Percentiles rank a stretch among this genome's conserved stretches.
Evolutionary conservation across 2,329 filamentous ascomycete species (phyloP).

Genomic region (Blastomyces parvus): DNA sequence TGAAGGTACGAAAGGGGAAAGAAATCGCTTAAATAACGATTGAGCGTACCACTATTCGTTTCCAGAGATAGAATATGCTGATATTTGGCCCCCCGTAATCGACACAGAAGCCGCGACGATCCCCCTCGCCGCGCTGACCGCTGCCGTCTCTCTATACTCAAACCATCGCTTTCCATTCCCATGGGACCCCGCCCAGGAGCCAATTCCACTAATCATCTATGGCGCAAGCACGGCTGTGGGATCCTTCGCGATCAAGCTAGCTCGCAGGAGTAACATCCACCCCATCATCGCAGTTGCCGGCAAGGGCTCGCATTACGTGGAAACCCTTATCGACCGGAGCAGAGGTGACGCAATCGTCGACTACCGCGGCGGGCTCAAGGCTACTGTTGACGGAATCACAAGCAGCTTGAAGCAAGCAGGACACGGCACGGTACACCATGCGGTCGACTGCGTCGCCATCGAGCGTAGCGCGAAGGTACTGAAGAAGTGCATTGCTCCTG

Average conservation of each 20-base stretch:
- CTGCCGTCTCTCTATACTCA: slow-evolving; percentile 43
- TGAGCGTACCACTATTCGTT: not conserved
- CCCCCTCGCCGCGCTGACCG: slow-evolving; percentile 47
- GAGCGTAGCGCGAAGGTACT: slow-evolving; percentile 42
- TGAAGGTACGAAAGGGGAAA: slow-evolving; percentile 33
- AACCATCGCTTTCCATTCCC: slow-evolving; percentile 42
- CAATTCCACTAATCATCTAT: slow-evolving; percentile 40
- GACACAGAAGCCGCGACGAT: slow-evolving; percentile 45
- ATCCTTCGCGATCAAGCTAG: slow-evolving; percentile 50
- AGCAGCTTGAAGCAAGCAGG: slow-evolving; percentile 30
- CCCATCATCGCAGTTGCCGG: slow-evolving; percentile 54
- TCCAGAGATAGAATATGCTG: not conserved
- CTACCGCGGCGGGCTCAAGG: slow-evolving; percentile 49
- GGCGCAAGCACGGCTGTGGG: slow-evolving; percentile 48
- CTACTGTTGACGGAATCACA: slow-evolving; percentile 40
- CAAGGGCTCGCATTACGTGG: slow-evolving; percentile 42
- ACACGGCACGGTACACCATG: slow-evolving; percentile 28
- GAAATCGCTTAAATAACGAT: not conserved
- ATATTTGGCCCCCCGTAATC: too few relatives aligned
- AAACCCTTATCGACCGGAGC: slow-evolving; percentile 42
- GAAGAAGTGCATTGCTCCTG: slow-evolving; percentile 34
- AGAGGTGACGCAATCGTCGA: slow-evolving; percentile 53
- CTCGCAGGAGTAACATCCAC: slow-evolving; percentile 47
- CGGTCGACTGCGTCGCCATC: slow-evolving; percentile 51
- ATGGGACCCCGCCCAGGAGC: slow-evolving; percentile 33